Evolutionary conservation across 108 stramenopile genomes (phyloP).

Genomic region (Cylindrotheca fusiformis): DNA sequence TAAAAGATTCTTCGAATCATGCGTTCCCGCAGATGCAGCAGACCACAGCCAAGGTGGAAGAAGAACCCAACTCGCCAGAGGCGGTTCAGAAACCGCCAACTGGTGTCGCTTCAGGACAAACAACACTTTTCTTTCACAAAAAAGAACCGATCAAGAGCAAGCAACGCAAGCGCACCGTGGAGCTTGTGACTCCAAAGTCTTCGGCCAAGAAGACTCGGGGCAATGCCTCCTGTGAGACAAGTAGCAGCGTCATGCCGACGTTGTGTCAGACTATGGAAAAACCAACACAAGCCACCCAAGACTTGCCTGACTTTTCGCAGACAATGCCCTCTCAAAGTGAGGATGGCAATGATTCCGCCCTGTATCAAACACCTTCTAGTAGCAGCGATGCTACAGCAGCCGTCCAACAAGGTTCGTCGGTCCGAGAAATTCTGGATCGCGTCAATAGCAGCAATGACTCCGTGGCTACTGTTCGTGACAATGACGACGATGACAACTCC

Average conservation of each 20-base stretch:
- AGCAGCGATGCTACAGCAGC: background rate
- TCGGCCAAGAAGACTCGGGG: conserved; percentile 8
- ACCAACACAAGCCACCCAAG: conserved; percentile 6
- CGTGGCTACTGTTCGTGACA: conserved; percentile 12
- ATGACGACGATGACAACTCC: conserved; percentile 15
- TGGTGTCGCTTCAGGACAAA: conserved; percentile 23
- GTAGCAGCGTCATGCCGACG: background rate
- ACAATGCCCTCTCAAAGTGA: conserved; percentile 9
- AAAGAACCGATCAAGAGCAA: conserved; percentile 14
- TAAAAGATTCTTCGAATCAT: background rate
- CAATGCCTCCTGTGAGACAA: background rate
- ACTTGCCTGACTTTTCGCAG: conserved; percentile 13
- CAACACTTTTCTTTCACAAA: conserved; percentile 27
- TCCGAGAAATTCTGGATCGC: conserved; percentile 31
- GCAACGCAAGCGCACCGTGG: conserved; percentile 3
- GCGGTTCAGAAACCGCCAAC: background rate
- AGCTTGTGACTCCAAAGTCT: background rate
- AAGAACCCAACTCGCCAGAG: conserved; percentile 19
- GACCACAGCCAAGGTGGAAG: conserved; percentile 11
- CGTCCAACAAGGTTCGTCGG: background rate
- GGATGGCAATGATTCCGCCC: background rate
- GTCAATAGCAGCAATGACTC: conserved; percentile 21
- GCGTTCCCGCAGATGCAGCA: background rate
- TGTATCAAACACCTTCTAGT: background rate
- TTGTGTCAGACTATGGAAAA: conserved; percentile 1